These are phyloP conservation scores for Penicillium steckii DNA, from an alignment of 495 filamentous ascomycete genomes.

Conservation along the genomic window DNA sequence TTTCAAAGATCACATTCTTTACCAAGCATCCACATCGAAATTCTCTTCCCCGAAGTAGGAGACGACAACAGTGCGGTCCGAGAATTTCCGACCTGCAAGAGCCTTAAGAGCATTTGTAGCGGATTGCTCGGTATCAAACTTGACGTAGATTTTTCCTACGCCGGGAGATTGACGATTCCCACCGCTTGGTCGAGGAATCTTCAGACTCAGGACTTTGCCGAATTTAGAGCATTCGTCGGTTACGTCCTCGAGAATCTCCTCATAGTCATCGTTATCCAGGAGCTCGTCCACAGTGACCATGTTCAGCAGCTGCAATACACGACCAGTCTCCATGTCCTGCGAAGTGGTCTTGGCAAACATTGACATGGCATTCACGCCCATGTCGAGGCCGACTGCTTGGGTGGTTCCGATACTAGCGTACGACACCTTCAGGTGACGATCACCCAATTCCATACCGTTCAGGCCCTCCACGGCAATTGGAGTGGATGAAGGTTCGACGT, in stretches of 20 bases:
- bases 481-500: slow-evolving; percentile 72
- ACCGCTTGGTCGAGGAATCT: slow-evolving; percentile 83
- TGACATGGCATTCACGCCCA: slow-evolving; percentile 97
- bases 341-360: slow-evolving; percentile 95
- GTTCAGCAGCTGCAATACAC: slow-evolving; percentile 90
- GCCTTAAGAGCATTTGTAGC: slow-evolving; percentile 82
- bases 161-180: slow-evolving; percentile 78
- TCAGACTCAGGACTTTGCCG: slow-evolving; percentile 78
- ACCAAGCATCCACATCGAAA: slow-evolving; percentile 31
- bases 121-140: slow-evolving; percentile 75
- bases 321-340: slow-evolving; percentile 67
- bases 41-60: slow-evolving; percentile 82
- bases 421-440: slow-evolving; percentile 77
- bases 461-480: slow-evolving; percentile 87
- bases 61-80: slow-evolving; percentile 90
- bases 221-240: slow-evolving; percentile 90
- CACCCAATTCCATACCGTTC: slow-evolving; percentile 88
- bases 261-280: slow-evolving; percentile 89
- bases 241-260: slow-evolving; percentile 95
- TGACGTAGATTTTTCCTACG: slow-evolving; percentile 97
- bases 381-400: slow-evolving; percentile 85
- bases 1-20: not conserved
- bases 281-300: slow-evolving; percentile 98
- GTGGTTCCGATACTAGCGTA: slow-evolving; percentile 90
- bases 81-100: slow-evolving; percentile 91